Conservation (phyloP, 495 filamentous ascomycete genomes). For the Stereocaulon alpinum region DNA sequence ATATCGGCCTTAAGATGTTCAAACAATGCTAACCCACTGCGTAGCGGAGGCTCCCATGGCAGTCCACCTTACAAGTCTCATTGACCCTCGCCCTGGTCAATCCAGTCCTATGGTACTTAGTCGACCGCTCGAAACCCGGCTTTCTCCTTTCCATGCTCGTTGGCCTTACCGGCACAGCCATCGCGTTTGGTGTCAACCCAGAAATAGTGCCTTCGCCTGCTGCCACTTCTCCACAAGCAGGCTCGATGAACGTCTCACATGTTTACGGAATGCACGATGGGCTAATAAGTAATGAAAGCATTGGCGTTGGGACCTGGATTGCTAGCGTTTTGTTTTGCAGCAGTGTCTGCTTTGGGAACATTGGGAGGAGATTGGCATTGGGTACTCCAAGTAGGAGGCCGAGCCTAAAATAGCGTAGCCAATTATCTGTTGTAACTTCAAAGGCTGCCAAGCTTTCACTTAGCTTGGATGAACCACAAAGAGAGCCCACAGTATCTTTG, state of each 20-base stretch:
- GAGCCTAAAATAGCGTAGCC: conserved; percentile 10
- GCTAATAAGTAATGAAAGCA: conserved; percentile 57
- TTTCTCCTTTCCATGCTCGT: conserved; percentile 64
- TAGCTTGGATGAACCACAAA: no score
- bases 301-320: conserved; percentile 80
- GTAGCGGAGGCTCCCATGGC: conserved; percentile 79
- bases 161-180: conserved; percentile 59
- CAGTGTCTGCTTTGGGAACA: conserved; percentile 92
- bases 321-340: conserved; percentile 87
- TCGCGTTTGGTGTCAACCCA: conserved; percentile 63
- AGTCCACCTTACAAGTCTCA: conserved; percentile 87
- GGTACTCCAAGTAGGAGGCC: conserved; percentile 21
- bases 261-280: conserved; percentile 34
- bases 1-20: neutral
- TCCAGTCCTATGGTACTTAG: conserved; percentile 88
- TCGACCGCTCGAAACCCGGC: conserved; percentile 80
- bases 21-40: conserved; percentile 8
- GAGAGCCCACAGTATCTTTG: no score
- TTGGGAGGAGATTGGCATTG: conserved; percentile 68
- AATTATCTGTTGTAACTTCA: neutral
- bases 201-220: conserved; percentile 63
- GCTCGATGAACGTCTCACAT: conserved; percentile 19
- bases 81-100: conserved; percentile 85
- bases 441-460: neutral
- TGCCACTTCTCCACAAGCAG: conserved; percentile 19